Base-by-base conservation (phyloP, 371 early-diverging fungal species). In the Actinomucor elegans region DNA sequence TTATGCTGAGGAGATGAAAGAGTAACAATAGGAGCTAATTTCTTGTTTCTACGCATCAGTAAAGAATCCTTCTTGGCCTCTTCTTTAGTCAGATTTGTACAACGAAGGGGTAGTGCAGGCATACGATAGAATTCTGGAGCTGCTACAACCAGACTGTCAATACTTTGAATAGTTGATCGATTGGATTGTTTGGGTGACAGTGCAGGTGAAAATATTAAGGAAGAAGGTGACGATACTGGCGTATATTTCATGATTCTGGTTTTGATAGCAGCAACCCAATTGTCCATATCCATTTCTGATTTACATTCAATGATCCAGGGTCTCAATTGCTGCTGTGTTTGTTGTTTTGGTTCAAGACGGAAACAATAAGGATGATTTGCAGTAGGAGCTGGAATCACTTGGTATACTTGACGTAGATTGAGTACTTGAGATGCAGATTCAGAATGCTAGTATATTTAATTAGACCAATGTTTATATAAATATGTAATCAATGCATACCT, bases 291-390 rank as follows among this genome's bases (percentile, higher is more conserved):
- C 2, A 35, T 20, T 23, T 60, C 60, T 28, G 60, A 47, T 12
- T 60, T 47, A 17, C 65, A 65, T 40, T 52, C 51, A 34, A 65
- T 52, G n/a, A 59, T 52, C 65, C 65, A 65, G 17, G 65, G 55
- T 21, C 33, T 47, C 14, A 27, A 18, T 36, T n/a, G 21, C 15
- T 48, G 36, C 14, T 48, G 32, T 34, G 12, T 29, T 8, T 52
- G 29, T 7, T 58, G 24, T 7, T 29, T 31, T 26, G 53, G 52
- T 18, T 55, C 53, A 6, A 65, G 37, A 31, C 56, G 29, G 31
- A 65, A 55, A 17, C 55, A 59, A 18, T 35, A 59, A 7, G 59
- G 52, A 23, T 38, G 52, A 1, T 55, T 50, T 31, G 48, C 4
- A 5, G 48, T 59, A 10, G 50, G 40, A 4, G 48, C 36, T n/a